These are phyloP conservation scores for Orbilia ellipsospora DNA, from an alignment of 2,329 filamentous ascomycete genomes.

Conservation along the genomic window DNA sequence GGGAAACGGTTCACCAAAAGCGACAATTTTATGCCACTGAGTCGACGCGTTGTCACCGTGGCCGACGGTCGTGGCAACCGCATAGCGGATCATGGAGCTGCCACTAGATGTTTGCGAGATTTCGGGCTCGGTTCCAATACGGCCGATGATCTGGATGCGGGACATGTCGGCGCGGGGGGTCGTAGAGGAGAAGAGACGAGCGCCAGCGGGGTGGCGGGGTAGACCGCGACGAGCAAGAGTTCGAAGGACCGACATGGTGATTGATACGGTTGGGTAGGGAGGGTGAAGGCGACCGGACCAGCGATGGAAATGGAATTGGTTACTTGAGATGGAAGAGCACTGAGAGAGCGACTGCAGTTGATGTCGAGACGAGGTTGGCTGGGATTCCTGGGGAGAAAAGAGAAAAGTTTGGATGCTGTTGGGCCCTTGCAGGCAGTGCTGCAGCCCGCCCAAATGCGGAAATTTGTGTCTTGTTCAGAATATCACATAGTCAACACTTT, in stretches of 20 bases:
- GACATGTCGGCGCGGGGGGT: slow-evolving; percentile 72
- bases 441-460: slow-evolving; percentile 32
- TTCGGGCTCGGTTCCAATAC: slow-evolving; percentile 83
- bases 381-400: slow-evolving; percentile 7
- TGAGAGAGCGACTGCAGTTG: slow-evolving; percentile 10
- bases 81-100: slow-evolving; percentile 79
- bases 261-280: slow-evolving; percentile 4
- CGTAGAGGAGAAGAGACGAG: slow-evolving; percentile 79
- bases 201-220: slow-evolving; percentile 40
- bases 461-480: slow-evolving; percentile 4
- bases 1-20: slow-evolving; percentile 68
- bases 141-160: slow-evolving; percentile 86
- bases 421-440: slow-evolving; percentile 24
- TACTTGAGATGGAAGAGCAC: neutral
- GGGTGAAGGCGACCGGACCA: neutral
- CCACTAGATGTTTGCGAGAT: slow-evolving; percentile 75
- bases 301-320: neutral
- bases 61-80: slow-evolving; percentile 67
- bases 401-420: slow-evolving; percentile 32
- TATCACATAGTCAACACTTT: slow-evolving; percentile 35
- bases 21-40: slow-evolving; percentile 85
- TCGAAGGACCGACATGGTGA: slow-evolving; percentile 39
- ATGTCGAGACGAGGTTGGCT: slow-evolving; percentile 14
- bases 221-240: slow-evolving; percentile 22
- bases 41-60: slow-evolving; percentile 63